Conservation (phyloP, 2,329 filamentous ascomycete species). For the Xylaria sp. region DNA sequence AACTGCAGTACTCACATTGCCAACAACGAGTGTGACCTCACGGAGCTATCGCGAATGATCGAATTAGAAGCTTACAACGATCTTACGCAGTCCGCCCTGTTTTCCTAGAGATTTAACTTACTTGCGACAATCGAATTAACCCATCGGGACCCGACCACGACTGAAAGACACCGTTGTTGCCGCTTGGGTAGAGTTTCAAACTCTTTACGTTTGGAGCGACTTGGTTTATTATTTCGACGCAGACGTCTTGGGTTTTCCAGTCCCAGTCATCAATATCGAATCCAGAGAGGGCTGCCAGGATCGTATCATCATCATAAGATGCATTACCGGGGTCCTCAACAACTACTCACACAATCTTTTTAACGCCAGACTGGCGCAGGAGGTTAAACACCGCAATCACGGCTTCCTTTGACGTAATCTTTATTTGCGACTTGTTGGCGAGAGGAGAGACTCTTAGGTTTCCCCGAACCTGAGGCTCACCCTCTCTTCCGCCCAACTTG, state of each 20-base stretch:
- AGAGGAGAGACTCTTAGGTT: not conserved
- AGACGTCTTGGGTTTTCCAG: not conserved
- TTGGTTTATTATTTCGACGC: not conserved
- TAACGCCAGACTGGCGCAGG: not conserved
- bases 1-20: not conserved
- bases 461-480: not conserved
- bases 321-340: not conserved
- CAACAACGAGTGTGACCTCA: not conserved
- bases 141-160: not conserved
- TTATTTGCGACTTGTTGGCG: not conserved
- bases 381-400: not conserved
- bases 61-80: not conserved
- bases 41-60: not conserved
- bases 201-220: not conserved
- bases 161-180: not conserved
- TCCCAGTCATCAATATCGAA: not conserved
- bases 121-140: not conserved
- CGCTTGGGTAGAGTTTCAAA: not conserved
- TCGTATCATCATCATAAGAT: not conserved
- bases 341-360: not conserved
- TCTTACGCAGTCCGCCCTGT: too few species aligned
- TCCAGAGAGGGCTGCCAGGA: not conserved
- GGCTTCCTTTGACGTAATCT: not conserved
- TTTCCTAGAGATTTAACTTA: not conserved
- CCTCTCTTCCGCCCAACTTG: not conserved